Base-by-base conservation (phyloP, 2,329 filamentous ascomycete genomes). In the Orbilia ellipsospora region DNA sequence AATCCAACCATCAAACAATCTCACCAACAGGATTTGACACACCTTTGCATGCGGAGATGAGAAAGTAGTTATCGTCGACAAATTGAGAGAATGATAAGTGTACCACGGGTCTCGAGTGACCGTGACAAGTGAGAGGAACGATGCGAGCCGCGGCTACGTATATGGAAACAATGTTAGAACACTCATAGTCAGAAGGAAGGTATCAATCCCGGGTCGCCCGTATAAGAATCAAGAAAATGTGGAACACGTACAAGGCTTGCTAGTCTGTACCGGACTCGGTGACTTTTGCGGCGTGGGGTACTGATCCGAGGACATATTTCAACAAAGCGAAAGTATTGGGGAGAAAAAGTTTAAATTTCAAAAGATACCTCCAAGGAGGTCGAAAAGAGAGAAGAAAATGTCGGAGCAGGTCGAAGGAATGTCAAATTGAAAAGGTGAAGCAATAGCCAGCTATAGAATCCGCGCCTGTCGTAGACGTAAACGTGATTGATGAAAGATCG, bases 11-110 rank as follows among this genome's bases (percentile, higher is more conserved):
- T 23, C 6, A 23, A 10, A 16, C 15, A 56, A 42, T 15, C 31
- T 1, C 7, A 52, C 23, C 10, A 10, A 36, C 31, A 6, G 31
- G 5, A 2, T 48, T 48, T 59, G 69, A 56, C 69, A 65, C 81
- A 92, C 91, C 91, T 86, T 96, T 96, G 86, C 93, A 95, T 78
- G 94, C 93, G 26, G 94, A 97, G 78, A 97, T 94, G 81, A 97
- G 87, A 82, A 95, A 97, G 83, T 95, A 97, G 78, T 90, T 88
- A 78, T 93, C 90, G 80, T 93, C 90, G 78, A 93, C 88, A 13
- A 94, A 86, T 12, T 90, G 88, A 23, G 94, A 97, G 84, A 97
- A 97, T 82, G 89, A 91, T 80, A 97, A 88, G 82, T 97, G 94
- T 5, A 94, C 93, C 63, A 97, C 93, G 0, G 94, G 94, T 73